Evolutionary conservation across 1,284 basidiomycete species (phyloP), one percentile per base, ranked within the genome.

Genomic region (Tilletia indica): DNA sequence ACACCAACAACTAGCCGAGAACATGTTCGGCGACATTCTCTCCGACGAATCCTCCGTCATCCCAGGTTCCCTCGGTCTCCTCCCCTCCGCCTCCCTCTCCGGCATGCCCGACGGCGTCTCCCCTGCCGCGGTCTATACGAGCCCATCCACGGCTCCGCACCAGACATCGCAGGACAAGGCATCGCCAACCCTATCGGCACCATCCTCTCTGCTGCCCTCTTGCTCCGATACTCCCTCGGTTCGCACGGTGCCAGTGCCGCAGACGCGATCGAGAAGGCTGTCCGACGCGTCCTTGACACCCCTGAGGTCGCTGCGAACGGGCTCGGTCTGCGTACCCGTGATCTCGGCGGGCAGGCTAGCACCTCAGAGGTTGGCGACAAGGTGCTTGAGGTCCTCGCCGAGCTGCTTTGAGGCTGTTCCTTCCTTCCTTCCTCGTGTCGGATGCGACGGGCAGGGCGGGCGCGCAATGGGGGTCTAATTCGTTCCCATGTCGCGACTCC

Each of bases 171-270:
- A 6, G 94, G 94, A 1, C 87, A 93, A 84, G 93, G 93, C 42
- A 94, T 97, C 80, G 96, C 96, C 74, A 99, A 98, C 86, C 96
- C 96, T 42, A 89, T 99, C 78, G 97, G 96, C 68, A 97, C 96
- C 19, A 98, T 99, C 83, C 90, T 99, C 71, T 97, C 94, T 71
- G 93, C 92, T 4, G 95, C 95, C 2, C 91, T 99, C 91, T 90
- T 98, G 73, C 88, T 98, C 70, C 89, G 95, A 68, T 99, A 97
- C 86, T 98, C 96, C 54, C 90, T 98, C 48, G 93, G 93, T 34
- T 88, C 94, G 72, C 91, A 93, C 73, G 66, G 47, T 4, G 69
- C 72, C 36, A 89, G 88, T 76, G 90, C 92, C 78, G 96, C 96
- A 1, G 87, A 88, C 67, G 90, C 91, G 36, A 91, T 99, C 76